Evolutionary conservation across 495 filamentous ascomycete genomes (phyloP).

Genomic region (Talaromyces stipitatus): DNA sequence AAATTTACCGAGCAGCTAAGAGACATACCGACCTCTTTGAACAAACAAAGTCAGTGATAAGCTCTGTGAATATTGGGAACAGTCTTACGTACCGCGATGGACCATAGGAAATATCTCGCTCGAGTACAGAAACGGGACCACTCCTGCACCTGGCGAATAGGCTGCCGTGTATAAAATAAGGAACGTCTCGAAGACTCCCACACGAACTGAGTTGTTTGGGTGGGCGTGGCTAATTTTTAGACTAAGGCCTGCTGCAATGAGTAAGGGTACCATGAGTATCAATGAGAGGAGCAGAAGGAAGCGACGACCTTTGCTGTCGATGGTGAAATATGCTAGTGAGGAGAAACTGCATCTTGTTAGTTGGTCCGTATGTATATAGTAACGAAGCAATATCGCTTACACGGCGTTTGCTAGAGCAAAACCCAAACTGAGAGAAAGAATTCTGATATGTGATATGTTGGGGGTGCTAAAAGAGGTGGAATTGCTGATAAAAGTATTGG

Average conservation of each 20-base stretch:
- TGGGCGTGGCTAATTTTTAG: slow-evolving; percentile 3
- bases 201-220: slow-evolving; percentile 1
- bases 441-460: neutral
- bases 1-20: slow-evolving; percentile 11
- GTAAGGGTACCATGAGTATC: slow-evolving; percentile 11
- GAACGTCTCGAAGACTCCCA: slow-evolving; percentile 8
- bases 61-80: neutral
- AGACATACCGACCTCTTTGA: slow-evolving; percentile 15
- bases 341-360: slow-evolving; percentile 8
- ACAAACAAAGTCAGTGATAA: neutral
- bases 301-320: slow-evolving; percentile 14
- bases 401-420: slow-evolving; percentile 15
- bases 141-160: slow-evolving; percentile 16
- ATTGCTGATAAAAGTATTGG: slow-evolving; percentile 6
- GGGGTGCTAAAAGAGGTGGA: neutral
- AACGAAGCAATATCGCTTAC: slow-evolving; percentile 13
- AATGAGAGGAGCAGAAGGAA: slow-evolving; percentile 12
- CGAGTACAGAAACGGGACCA: slow-evolving; percentile 16
- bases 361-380: slow-evolving; percentile 11
- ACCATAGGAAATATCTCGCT: slow-evolving; percentile 14
- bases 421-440: slow-evolving; percentile 8
- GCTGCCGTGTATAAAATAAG: slow-evolving; percentile 13
- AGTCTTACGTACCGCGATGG: slow-evolving; percentile 6
- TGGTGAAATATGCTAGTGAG: slow-evolving; percentile 13
- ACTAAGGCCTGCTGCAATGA: slow-evolving; percentile 10